Evolutionary conservation across 805 yeast species (phyloP).

Genomic region (Schwanniomyces vanrijiae): DNA sequence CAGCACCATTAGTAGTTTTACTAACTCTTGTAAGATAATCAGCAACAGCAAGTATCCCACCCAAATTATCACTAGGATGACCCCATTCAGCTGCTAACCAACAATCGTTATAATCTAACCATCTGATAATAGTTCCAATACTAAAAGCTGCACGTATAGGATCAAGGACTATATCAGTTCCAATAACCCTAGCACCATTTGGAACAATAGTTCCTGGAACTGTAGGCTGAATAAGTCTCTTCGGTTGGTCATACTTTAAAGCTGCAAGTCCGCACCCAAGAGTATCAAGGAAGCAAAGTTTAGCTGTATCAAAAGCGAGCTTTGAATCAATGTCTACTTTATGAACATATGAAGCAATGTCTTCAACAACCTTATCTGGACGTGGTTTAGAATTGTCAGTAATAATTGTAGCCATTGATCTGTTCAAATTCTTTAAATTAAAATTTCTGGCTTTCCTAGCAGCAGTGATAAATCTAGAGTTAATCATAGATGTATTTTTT

Average conservation of each 20-base stretch:
- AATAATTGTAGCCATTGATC: constrained; percentile 16
- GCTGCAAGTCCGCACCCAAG: constrained; percentile 64
- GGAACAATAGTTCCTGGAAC: constrained; percentile 58
- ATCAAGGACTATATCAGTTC: constrained; percentile 50
- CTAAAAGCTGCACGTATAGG: constrained; percentile 61
- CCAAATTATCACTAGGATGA: constrained; percentile 62
- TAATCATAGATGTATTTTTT: neutral
- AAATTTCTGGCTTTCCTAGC: neutral
- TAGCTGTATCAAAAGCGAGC: constrained; percentile 54
- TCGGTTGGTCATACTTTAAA: constrained; percentile 50
- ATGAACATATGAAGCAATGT: constrained; percentile 54
- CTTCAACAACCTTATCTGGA: constrained; percentile 48
- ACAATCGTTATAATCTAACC: constrained; percentile 65
- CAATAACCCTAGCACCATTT: constrained; percentile 55
- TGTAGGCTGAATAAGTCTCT: constrained; percentile 51
- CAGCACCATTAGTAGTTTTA: constrained; percentile 35
- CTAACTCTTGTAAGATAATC: constrained; percentile 51
- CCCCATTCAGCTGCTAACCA: constrained; percentile 76
- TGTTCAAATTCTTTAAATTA: neutral
- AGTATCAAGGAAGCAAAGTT: constrained; percentile 55
- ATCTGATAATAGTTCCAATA: constrained; percentile 56
- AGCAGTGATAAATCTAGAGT: neutral
- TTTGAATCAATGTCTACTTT: constrained; percentile 42
- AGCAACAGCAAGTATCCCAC: constrained; percentile 59
- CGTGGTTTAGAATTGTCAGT: constrained; percentile 48